Conservation (phyloP, 257 asterid species). For the Nyctanthes arbortristis region DNA sequence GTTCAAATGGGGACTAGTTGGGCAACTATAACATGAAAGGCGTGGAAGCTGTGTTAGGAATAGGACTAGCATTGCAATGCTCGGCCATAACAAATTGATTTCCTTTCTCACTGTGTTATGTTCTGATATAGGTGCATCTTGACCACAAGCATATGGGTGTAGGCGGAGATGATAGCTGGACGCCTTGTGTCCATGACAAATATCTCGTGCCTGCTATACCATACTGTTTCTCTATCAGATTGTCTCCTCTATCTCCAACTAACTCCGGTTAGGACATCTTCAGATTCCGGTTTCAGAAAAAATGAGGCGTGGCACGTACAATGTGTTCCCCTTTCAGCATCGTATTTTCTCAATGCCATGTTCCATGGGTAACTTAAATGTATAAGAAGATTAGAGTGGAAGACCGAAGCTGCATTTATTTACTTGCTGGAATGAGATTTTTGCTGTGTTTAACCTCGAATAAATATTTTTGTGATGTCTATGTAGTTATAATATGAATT, state of each 20-base stretch:
- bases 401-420: background rate
- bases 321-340: background rate
- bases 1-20: background rate
- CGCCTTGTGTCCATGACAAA: conserved; percentile 78
- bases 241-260: conserved; percentile 56
- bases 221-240: conserved; percentile 69
- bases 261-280: conserved; percentile 52
- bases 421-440: background rate
- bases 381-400: conserved; percentile 12
- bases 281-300: conserved; percentile 46
- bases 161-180: conserved; percentile 99
- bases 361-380: conserved; percentile 1
- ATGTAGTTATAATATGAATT: no score
- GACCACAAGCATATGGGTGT: conserved; percentile 95
- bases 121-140: conserved; percentile 75
- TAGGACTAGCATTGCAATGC: no score
- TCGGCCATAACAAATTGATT: background rate
- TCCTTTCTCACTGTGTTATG: conserved; percentile 7
- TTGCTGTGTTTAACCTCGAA: background rate
- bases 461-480: background rate
- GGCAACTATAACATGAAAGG: background rate
- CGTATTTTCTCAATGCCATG: background rate
- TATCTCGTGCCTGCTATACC: conserved; percentile 79
- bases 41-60: no score
- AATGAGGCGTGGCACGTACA: conserved; percentile 13